phyloP scores from a whole-genome alignment of 768 basidiomycete species.

The Suillus subaureus region DNA sequence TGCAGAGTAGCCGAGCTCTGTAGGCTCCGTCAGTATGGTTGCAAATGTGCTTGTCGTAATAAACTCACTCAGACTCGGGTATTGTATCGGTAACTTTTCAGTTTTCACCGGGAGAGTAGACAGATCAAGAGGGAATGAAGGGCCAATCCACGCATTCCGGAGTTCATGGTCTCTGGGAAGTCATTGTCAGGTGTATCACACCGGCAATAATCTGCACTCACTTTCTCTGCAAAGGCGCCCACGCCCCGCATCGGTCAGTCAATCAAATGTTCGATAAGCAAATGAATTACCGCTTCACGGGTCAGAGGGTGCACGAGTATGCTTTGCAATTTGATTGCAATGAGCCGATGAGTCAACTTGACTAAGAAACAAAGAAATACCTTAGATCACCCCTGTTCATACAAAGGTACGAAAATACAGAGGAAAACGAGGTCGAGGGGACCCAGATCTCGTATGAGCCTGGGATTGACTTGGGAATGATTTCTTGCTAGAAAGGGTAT shows the following conservation, averaged over 20 bases:
- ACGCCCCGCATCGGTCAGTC: not conserved
- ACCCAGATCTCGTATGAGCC: slow-evolving; percentile 86
- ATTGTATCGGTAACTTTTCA: slow-evolving; percentile 66
- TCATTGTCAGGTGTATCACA: not conserved
- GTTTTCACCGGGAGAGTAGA: slow-evolving; percentile 51
- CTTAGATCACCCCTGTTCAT: slow-evolving; percentile 69
- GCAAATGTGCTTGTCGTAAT: slow-evolving; percentile 18
- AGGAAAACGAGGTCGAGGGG: slow-evolving; percentile 70
- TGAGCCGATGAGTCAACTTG: not conserved
- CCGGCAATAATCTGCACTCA: slow-evolving; percentile 30
- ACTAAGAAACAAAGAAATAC: slow-evolving; percentile 34
- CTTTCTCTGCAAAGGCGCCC: slow-evolving; percentile 45
- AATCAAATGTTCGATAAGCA: not conserved
- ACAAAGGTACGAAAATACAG: slow-evolving; percentile 78
- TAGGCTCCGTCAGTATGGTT: not conserved
- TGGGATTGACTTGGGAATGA: slow-evolving; percentile 24
- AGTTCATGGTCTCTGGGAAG: slow-evolving; percentile 63
- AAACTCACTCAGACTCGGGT: slow-evolving; percentile 62
- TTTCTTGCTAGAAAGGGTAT: not conserved
- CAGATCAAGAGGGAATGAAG: slow-evolving; percentile 68
- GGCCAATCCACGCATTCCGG: slow-evolving; percentile 76
- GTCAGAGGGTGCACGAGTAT: slow-evolving; percentile 78
- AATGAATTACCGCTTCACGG: slow-evolving; percentile 53
- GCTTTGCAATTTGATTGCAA: slow-evolving; percentile 36
- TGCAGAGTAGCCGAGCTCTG: slow-evolving; percentile 75